Evolutionary conservation across 2,329 filamentous ascomycete genomes (phyloP), one percentile per base, ranked within the genome.

Genomic region (Aspergillus sp.): DNA sequence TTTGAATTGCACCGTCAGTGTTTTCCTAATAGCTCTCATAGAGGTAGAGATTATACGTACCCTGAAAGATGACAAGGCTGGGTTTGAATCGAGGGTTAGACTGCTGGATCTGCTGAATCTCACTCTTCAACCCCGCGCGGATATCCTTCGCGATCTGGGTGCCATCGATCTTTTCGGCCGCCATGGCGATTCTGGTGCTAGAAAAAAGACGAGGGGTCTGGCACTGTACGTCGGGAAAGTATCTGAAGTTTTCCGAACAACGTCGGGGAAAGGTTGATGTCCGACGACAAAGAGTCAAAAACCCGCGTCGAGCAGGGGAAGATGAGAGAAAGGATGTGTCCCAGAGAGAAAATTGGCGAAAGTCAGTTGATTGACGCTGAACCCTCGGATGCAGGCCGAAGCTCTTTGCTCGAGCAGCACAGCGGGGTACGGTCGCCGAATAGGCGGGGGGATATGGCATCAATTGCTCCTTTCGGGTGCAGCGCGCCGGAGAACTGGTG

Each of bases 71-170:
- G 77, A 93, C 95, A 76, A 99, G 84, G 67, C 87, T 91, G 56
- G 95, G 95, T 81, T 89, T 89, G 83, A 93, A 99, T 71, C 93
- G 86, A 46, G 94, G 91, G 77, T 97, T 97, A 64, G 83, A 79
- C 80, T 87, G 85, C 79, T 97, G 94, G 76, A 88, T 90, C 76
- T 91, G 84, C 69, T 87, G 85, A 79, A 99, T 96, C 79, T 97
- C 89, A 51, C 82, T 82, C 71, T 89, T 89, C 72, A 99, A 85
- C 64, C 85, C 85, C 82, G 93, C 91, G 64, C 95, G 90, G 76
- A 98, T 97, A 76, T 83, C 86, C 83, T 94, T 96, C 70, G 95
- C 95, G 82, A 98, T 93, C 76, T 92, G 92, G 60, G 90, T 97
- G 83, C 95, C 95, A 82, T 99, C 95, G 73, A 99, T 95, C 84